These are phyloP conservation scores for Aplosporella prunicola DNA, from an alignment of 2,329 filamentous ascomycete species.

Conservation along the genomic window DNA sequence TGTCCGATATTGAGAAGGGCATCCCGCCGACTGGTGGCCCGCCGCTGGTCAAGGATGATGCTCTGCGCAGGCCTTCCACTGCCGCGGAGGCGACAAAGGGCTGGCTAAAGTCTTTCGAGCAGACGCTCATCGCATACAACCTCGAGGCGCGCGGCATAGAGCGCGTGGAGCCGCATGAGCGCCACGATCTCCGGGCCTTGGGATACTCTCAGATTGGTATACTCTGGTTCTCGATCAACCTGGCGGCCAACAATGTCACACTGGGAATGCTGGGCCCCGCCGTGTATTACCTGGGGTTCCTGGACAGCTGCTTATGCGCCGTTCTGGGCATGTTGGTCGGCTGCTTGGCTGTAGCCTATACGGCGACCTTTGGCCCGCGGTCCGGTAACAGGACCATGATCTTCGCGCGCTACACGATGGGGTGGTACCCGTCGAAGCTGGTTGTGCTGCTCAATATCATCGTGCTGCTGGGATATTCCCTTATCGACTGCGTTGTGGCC, in stretches of 20 bases:
- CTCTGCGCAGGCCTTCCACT: background rate
- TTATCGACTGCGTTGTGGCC: constrained; percentile 57
- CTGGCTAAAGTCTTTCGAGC: constrained; percentile 25
- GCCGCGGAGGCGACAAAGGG: background rate
- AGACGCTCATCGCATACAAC: constrained; percentile 40
- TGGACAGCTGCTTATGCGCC: constrained; percentile 46
- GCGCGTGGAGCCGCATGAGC: constrained; percentile 46
- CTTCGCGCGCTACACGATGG: constrained; percentile 52
- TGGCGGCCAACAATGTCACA: constrained; percentile 54
- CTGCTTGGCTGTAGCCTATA: constrained; percentile 47
- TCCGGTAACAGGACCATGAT: constrained; percentile 56
- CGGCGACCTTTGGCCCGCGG: constrained; percentile 51
- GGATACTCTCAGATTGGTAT: constrained; percentile 48
- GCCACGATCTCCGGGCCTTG: constrained; percentile 42
- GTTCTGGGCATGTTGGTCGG: constrained; percentile 50
- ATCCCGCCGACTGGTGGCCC: constrained; percentile 17
- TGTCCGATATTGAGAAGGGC: constrained; percentile 6
- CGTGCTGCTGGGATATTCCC: constrained; percentile 51
- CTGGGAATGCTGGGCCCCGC: constrained; percentile 54
- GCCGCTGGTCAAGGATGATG: background rate
- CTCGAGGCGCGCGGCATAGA: constrained; percentile 53
- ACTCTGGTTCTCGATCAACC: constrained; percentile 54
- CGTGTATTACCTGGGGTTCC: constrained; percentile 49
- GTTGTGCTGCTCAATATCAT: constrained; percentile 55
- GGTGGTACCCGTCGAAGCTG: constrained; percentile 56